Conservation (phyloP, 192 early-diverging fungal species). For the Backusella tarrabulga region DNA sequence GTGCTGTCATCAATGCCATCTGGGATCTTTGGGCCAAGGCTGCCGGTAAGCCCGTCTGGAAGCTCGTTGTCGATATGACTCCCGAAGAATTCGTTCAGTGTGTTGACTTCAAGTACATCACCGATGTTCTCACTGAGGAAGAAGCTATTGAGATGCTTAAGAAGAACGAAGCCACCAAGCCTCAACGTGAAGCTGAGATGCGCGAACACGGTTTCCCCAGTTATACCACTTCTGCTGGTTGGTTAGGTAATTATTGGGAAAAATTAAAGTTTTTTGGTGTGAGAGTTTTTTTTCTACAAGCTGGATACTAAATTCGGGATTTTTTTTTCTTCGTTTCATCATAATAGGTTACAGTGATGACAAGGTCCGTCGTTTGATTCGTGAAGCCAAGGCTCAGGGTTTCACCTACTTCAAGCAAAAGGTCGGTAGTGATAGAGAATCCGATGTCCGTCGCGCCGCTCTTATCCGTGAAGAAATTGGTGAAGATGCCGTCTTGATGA, state of each 20-base stretch:
- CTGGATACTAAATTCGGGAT: not conserved
- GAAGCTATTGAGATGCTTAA: slow-evolving; percentile 43
- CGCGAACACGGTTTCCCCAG: slow-evolving; percentile 38
- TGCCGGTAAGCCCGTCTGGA: slow-evolving; percentile 44
- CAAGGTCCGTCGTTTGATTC: slow-evolving; percentile 31
- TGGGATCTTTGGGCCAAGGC: slow-evolving; percentile 49
- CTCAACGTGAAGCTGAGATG: slow-evolving; percentile 32
- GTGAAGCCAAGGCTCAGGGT: slow-evolving; percentile 40
- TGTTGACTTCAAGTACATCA: slow-evolving; percentile 48
- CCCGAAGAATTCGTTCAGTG: slow-evolving; percentile 39
- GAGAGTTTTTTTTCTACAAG: not conserved
- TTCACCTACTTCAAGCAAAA: slow-evolving; percentile 51
- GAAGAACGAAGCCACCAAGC: slow-evolving; percentile 36
- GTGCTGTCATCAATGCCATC: slow-evolving; percentile 44
- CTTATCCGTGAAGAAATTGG: slow-evolving; percentile 46
- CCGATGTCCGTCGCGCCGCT: slow-evolving; percentile 38
- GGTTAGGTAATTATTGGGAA: slow-evolving; percentile 32
- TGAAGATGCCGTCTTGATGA: slow-evolving; percentile 41
- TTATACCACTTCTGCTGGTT: slow-evolving; percentile 43
- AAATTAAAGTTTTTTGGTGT: not conserved
- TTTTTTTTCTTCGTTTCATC: not conserved
- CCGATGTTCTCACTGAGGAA: slow-evolving; percentile 40
- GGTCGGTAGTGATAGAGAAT: slow-evolving; percentile 35
- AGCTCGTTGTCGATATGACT: slow-evolving; percentile 39
- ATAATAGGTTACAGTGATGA: slow-evolving; percentile 41